These are phyloP conservation scores for Trichoderma koningiopsis DNA, from an alignment of 2,329 filamentous ascomycete genomes.

Conservation along the genomic window DNA sequence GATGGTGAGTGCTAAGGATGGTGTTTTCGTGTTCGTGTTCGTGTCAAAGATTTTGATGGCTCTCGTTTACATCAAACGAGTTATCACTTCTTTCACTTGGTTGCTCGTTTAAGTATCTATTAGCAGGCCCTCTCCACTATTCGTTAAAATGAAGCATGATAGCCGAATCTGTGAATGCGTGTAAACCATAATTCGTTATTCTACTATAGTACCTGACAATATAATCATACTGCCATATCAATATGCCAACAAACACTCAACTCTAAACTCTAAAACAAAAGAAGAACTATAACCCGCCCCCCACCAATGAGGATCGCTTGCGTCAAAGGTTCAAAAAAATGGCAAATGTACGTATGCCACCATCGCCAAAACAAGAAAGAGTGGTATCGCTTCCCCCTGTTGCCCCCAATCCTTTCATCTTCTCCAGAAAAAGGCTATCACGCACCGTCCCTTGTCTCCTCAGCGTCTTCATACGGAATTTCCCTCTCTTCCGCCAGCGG, in stretches of 20 bases:
- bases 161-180: neutral
- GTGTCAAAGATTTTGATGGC: neutral
- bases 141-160: neutral
- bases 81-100: neutral
- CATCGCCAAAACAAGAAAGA: neutral
- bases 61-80: neutral
- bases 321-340: neutral
- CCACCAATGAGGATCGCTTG: neutral
- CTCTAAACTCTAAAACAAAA: neutral
- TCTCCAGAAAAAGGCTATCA: neutral
- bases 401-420: neutral
- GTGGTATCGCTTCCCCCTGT: neutral
- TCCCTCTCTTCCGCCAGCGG: constrained; percentile 41
- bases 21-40: constrained; percentile 19
- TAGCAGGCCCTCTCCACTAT: neutral
- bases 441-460: neutral
- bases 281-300: neutral
- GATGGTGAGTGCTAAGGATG: constrained; percentile 32
- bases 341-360: neutral
- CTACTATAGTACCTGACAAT: neutral
- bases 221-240: constrained; percentile 12
- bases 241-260: neutral
- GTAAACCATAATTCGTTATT: constrained; percentile 1
- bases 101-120: neutral
- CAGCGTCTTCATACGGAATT: constrained; percentile 32